These are phyloP conservation scores for Myrica gale DNA, from an alignment of 306 rosid genomes.

Conservation along the genomic window DNA sequence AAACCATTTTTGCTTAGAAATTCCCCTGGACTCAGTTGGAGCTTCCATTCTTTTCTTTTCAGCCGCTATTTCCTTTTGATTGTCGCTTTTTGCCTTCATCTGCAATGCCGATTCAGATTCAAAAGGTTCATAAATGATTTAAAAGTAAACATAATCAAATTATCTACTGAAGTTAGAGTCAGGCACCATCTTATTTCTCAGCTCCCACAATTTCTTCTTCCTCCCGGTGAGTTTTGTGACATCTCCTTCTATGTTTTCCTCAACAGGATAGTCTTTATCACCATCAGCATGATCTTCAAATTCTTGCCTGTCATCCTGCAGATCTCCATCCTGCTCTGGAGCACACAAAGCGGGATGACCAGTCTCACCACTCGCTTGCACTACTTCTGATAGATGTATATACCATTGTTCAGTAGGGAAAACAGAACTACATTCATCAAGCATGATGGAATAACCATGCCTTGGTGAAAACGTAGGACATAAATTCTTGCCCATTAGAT, in stretches of 20 bases:
- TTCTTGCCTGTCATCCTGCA: slow-evolving; percentile 44
- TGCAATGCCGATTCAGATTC: slow-evolving; percentile 16
- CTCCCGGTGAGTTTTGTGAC: slow-evolving; percentile 57
- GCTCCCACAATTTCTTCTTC: slow-evolving; percentile 78
- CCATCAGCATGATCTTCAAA: slow-evolving; percentile 52
- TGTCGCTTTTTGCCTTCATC: slow-evolving; percentile 85
- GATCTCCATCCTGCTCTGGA: slow-evolving; percentile 43
- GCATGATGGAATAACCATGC: neutral
- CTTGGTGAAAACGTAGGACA: neutral
- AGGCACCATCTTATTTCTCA: slow-evolving; percentile 83
- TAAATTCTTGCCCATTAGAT: neutral
- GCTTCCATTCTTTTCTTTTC: slow-evolving; percentile 96
- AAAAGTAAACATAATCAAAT: neutral
- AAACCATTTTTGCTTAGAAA: slow-evolving; percentile 96
- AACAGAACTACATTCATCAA: neutral
- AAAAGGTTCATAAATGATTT: neutral
- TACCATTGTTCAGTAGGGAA: neutral
- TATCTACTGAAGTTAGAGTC: slow-evolving; percentile 7
- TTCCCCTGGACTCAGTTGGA: slow-evolving; percentile 84
- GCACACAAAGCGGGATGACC: slow-evolving; percentile 37
- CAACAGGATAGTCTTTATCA: slow-evolving; percentile 45
- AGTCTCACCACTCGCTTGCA: slow-evolving; percentile 40
- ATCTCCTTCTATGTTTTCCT: slow-evolving; percentile 33
- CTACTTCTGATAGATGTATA: slow-evolving; percentile 38
- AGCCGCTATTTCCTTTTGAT: slow-evolving; percentile 85